Evolutionary conservation across 2,329 filamentous ascomycete species (phyloP), one percentile per base, ranked within the genome.

Genomic region (Cercospora janseana): DNA sequence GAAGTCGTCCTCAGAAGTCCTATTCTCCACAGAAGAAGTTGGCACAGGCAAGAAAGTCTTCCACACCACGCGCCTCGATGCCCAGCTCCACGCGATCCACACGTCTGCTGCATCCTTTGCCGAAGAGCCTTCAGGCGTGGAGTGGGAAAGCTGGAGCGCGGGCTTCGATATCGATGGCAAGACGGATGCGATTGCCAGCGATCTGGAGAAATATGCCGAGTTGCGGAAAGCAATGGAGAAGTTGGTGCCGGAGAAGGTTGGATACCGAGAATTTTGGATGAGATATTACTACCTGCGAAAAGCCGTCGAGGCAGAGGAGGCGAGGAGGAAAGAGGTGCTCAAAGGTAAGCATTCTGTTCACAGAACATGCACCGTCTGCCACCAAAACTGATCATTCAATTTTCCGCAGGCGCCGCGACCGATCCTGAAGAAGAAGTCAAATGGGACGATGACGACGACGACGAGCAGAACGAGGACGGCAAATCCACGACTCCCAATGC

Each of bases 221-320:
- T 74, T 98, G 61, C 79, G 91, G 60, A 72, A 79, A 20, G 90
- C 90, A 0, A 97, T 98, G 92, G 93, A 96, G 78, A 90, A 86
- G 73, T 75, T 95, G 48, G 93, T 98, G n/a, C 93, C 93, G 1
- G 90, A 91, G 69, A 81, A 82, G 60, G 88, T 96, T n/a, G 80
- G 91, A 26, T 98, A 98, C 64, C 79, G 76, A 45, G 81, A 86
- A 45, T 98, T 98, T 68, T 98, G 93, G 92, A 86, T 81, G 66
- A 80, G 93, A 49, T 98, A 98, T 71, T 97, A 97, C 69, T 98
- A 95, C 75, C 73, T 97, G 56, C 80, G 92, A 63, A 86, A 94
- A 64, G 88, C 93, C 12, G 87, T 98, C 56, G 92, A 97, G 74
- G 91, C 87, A 20, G 91, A 95, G 51, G 93, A 98, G 72, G 84